Evolutionary conservation across 192 early-diverging fungal species (phyloP).

Genomic region (Coemansia sp.): DNA sequence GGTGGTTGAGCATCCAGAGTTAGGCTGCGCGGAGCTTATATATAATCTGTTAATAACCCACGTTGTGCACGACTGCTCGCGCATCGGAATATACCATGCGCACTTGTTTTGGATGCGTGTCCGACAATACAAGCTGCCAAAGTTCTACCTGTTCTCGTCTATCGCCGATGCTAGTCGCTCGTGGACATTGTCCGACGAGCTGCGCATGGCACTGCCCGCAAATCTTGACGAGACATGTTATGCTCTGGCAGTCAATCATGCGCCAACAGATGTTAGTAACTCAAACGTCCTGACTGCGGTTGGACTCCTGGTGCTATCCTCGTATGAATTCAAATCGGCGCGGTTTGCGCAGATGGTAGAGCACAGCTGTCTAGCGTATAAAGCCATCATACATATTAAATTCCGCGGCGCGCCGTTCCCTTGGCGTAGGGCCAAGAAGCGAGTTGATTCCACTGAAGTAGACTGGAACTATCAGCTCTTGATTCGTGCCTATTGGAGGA

Average conservation of each 20-base stretch:
- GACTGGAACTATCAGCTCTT: slow-evolving; percentile 52
- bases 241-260: slow-evolving; percentile 29
- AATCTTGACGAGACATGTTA: slow-evolving; percentile 53
- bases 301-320: slow-evolving; percentile 38
- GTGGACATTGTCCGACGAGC: slow-evolving; percentile 50
- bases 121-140: slow-evolving; percentile 41
- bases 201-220: slow-evolving; percentile 44
- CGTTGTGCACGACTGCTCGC: slow-evolving; percentile 53
- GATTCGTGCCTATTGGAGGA: slow-evolving; percentile 48
- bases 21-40: slow-evolving; percentile 49
- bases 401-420: slow-evolving; percentile 50
- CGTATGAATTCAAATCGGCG: slow-evolving; percentile 56
- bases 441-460: slow-evolving; percentile 16
- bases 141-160: slow-evolving; percentile 41
- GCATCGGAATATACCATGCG: slow-evolving; percentile 48
- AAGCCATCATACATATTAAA: slow-evolving; percentile 42
- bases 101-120: slow-evolving; percentile 54
- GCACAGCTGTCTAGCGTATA: slow-evolving; percentile 50
- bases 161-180: slow-evolving; percentile 54
- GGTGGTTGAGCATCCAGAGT: slow-evolving; percentile 44
- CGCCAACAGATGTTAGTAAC: slow-evolving; percentile 17
- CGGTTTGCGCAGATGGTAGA: slow-evolving; percentile 54
- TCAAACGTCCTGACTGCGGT: slow-evolving; percentile 27
- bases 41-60: slow-evolving; percentile 54
- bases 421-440: slow-evolving; percentile 42